A percentile compares a stretch with the other conserved stretches of the same genome.
Conservation (phyloP, 257 asterid genomes). For the Parsonsia alboflavescens region DNA sequence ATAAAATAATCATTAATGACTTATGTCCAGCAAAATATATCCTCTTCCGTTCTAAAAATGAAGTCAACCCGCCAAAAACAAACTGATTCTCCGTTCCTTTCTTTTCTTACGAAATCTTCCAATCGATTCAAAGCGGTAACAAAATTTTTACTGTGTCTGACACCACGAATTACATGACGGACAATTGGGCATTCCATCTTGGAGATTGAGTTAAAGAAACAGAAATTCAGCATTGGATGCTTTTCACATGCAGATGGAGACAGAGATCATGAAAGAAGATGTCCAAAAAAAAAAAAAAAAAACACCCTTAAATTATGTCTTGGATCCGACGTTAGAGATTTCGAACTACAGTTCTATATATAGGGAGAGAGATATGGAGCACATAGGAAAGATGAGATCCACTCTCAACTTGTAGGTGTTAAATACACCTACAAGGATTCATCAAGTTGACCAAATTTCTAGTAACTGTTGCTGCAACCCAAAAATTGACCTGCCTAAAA, state of each 20-base stretch:
- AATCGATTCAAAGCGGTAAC: too few relatives aligned
- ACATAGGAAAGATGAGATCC: neutral
- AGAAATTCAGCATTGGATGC: slow-evolving; percentile 5
- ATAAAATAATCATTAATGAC: too few relatives aligned
- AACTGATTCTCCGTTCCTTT: too few relatives aligned
- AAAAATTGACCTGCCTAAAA: neutral
- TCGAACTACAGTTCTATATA: neutral
- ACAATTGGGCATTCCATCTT: neutral
- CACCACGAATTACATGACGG: neutral
- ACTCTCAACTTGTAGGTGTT: too few relatives aligned
- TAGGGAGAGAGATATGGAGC: neutral
- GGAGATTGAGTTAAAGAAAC: neutral
- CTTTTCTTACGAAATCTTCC: too few relatives aligned
- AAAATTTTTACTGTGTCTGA: neutral
- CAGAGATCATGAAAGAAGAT: neutral
- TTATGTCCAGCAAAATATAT: too few relatives aligned
- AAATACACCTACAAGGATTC: too few relatives aligned
- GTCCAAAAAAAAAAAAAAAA: too few relatives aligned
- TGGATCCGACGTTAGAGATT: neutral
- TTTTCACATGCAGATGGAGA: neutral
- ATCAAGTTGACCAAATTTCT: neutral
- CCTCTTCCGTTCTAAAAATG: too few relatives aligned
- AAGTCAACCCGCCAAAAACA: too few relatives aligned
- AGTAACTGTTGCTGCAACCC: neutral
- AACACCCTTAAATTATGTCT: too few relatives aligned